Conservation (phyloP, 805 yeast species). For the Kluyveromyces siamensis region DNA sequence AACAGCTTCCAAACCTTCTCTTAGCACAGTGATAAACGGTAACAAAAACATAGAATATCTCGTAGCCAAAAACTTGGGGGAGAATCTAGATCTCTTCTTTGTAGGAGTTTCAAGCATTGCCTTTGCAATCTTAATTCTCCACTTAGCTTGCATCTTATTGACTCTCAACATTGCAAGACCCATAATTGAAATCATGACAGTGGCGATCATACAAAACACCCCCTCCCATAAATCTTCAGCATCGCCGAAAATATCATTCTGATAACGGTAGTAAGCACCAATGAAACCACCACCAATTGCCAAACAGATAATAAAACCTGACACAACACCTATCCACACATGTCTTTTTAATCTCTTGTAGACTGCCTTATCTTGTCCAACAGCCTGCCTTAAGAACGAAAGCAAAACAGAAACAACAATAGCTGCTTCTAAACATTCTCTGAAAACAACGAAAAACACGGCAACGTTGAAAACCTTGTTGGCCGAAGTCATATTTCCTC, state of each 20-base stretch:
- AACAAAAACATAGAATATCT: constrained; percentile 84
- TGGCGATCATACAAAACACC: constrained; percentile 82
- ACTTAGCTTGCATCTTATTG: constrained; percentile 92
- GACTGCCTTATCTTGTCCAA: constrained; percentile 46
- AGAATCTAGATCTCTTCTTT: constrained; percentile 41
- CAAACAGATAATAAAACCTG: constrained; percentile 73
- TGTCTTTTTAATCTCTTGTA: constrained; percentile 62
- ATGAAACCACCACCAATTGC: constrained; percentile 87
- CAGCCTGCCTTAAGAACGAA: constrained; percentile 85
- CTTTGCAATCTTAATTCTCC: constrained; percentile 90
- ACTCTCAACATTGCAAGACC: constrained; percentile 94
- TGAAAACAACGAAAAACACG: constrained; percentile 81
- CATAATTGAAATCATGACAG: constrained; percentile 83
- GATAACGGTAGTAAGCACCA: constrained; percentile 80
- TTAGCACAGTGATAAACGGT: constrained; percentile 82
- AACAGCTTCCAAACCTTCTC: constrained; percentile 97
- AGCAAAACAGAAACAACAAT: constrained; percentile 83
- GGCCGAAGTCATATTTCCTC: constrained; percentile 5
- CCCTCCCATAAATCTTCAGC: constrained; percentile 98
- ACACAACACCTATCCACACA: constrained; percentile 75
- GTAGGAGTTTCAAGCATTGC: constrained; percentile 60
- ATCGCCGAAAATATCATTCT: constrained; percentile 72
- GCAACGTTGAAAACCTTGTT: constrained; percentile 38
- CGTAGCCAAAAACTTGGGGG: constrained; percentile 45
- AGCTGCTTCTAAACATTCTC: constrained; percentile 92